Evolutionary conservation across 768 basidiomycete species (phyloP).

Genomic region (Tremella fuciformis): DNA sequence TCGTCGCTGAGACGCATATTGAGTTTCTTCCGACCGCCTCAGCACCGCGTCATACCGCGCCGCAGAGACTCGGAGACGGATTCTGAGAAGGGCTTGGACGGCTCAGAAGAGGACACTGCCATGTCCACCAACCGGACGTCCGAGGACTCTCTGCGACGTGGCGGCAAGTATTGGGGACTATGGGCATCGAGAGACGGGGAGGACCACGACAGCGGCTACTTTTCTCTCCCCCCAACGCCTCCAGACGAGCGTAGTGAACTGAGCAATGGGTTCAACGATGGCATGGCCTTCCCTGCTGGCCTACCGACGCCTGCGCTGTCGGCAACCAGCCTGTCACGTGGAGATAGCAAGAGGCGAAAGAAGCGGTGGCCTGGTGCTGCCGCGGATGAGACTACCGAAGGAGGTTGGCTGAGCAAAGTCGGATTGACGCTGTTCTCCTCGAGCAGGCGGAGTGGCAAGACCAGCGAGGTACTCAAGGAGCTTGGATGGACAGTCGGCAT

Average conservation of each 20-base stretch:
- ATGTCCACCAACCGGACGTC: conserved; percentile 9
- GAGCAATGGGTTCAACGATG: conserved; percentile 1
- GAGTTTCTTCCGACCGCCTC: conserved; percentile 7
- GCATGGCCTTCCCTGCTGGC: conserved; percentile 1
- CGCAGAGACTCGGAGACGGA: conserved; percentile 19
- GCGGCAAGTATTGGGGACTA: conserved; percentile 28
- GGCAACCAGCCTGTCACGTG: conserved; percentile 21
- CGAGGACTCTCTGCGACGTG: conserved; percentile 2
- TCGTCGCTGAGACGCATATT: conserved; percentile 20
- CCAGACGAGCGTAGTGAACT: conserved; percentile 12
- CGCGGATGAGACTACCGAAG: conserved; percentile 7
- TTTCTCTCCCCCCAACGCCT: conserved; percentile 34
- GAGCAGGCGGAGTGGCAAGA: conserved; percentile 17
- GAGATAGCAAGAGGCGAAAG: conserved; percentile 2
- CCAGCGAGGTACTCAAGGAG: conserved; percentile 34
- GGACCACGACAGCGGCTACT: conserved; percentile 24
- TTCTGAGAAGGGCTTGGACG: conserved; percentile 27
- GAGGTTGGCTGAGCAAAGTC: conserved; percentile 29
- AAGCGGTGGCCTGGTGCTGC: not conserved
- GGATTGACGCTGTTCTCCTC: conserved; percentile 5
- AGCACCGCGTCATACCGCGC: conserved; percentile 7
- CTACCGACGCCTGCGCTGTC: conserved; percentile 42
- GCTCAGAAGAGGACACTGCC: conserved; percentile 3
- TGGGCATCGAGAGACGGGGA: conserved; percentile 14
- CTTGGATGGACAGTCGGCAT: conserved; percentile 45